Base-by-base conservation (phyloP, 768 basidiomycete genomes). In the Suillus ampliporus region DNA sequence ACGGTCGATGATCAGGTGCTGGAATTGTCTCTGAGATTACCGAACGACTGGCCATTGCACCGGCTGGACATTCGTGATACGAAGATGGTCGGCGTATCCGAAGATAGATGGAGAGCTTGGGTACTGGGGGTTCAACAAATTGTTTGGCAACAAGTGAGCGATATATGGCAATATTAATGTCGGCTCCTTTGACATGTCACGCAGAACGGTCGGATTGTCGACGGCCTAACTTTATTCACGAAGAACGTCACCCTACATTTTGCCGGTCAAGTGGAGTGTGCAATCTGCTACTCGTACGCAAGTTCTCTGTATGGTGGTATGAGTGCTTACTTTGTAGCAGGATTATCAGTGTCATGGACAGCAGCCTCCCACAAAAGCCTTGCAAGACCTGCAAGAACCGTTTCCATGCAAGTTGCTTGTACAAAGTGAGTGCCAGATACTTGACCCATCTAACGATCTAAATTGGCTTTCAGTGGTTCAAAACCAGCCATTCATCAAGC, bases 351-450 rank as follows among this genome's bases (percentile, higher is more conserved):
- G 87, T 94, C 48, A 90, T 88, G 78, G 97, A 99, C 71, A 89
- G 90, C 1, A 89, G 85, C 56, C 80, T 99, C 15, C 97, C 97
- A 0, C 87, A 87, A 68, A 96, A 95, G 70, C 89, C 93, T 1
- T 99, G 97, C 79, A 90, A 86, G 76, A 97, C 95, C 2, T 97
- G 96, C 78, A 94, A 92, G 76, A 97, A 97, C 73, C 82, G 90
- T 46, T 98, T 97, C 84, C 96, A 97, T 72, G 89, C 94, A 0
- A 88, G 86, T 23, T 98, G 96, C 78, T 76, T 98, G 65, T 97
- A 90, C 81, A 96, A 97, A 82, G 92, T 87, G 52, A 54, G 82
- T 71, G 61, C 28, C 50, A 10, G 8, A 8, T 17, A 7, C 28
- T 23, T 41, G 31, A 37, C 15, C 15, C n/a, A 44, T 41, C 5